Conservation (phyloP, 257 asterid species). For the Forsythia viridissima region DNA sequence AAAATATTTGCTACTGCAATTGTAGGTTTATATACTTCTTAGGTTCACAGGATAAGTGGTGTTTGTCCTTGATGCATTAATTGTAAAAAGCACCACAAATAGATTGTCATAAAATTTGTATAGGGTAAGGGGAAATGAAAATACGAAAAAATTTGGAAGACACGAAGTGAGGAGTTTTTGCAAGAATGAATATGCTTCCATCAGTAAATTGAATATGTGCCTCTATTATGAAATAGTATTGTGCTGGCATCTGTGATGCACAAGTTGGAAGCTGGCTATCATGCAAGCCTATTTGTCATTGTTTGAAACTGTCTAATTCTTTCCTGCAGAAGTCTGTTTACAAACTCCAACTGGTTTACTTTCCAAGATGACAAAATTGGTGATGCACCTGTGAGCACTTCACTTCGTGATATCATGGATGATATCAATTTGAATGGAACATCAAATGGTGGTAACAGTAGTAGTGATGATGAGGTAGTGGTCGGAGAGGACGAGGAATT, state of each 20-base stretch:
- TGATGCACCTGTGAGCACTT: slow-evolving; percentile 47
- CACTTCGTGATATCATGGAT: slow-evolving; percentile 61
- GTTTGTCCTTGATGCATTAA: background rate
- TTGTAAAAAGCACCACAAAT: background rate
- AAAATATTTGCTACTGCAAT: background rate
- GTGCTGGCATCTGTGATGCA: background rate
- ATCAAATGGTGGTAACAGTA: slow-evolving; percentile 56
- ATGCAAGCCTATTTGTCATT: slow-evolving; percentile 2
- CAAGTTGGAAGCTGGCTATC: background rate
- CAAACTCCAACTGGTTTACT: slow-evolving; percentile 99
- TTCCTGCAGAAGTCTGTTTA: slow-evolving; percentile 75
- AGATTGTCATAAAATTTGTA: background rate
- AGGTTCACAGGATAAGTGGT: background rate
- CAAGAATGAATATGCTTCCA: background rate
- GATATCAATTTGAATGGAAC: slow-evolving; percentile 59
- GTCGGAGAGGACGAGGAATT: slow-evolving; percentile 90
- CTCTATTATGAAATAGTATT: background rate
- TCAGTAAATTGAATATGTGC: background rate
- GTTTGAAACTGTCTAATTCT: slow-evolving; percentile 20
- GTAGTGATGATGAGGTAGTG: slow-evolving; percentile 91
- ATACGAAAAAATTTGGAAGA: background rate
- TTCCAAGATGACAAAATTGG: slow-evolving; percentile 78
- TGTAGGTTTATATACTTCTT: slow-evolving; percentile 1
- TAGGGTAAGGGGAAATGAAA: background rate
- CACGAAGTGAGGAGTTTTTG: background rate